Evolutionary conservation across 2,329 filamentous ascomycete species (phyloP).

Genomic region (Cytospora piceae): DNA sequence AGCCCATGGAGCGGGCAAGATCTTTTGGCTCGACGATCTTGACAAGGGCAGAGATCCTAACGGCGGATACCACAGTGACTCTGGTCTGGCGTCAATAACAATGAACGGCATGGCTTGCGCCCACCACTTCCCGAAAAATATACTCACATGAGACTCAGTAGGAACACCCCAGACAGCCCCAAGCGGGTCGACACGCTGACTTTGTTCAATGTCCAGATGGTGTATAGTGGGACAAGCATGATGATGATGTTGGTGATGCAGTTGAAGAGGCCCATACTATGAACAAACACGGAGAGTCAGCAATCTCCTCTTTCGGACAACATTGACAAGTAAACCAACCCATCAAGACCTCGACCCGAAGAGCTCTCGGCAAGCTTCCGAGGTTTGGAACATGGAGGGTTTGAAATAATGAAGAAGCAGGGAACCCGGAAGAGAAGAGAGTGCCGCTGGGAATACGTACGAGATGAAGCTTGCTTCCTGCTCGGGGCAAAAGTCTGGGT

Average conservation of each 20-base stretch:
- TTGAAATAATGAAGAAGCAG: background rate
- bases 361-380: background rate
- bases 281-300: background rate
- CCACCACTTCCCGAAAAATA: background rate
- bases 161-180: constrained; percentile 20
- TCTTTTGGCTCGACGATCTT: background rate
- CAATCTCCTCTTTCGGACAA: background rate
- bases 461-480: constrained; percentile 44
- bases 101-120: background rate
- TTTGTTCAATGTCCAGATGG: constrained; percentile 44
- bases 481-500: constrained; percentile 35
- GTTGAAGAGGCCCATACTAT: constrained; percentile 42
- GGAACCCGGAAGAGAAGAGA: background rate
- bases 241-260: constrained; percentile 44
- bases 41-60: constrained; percentile 14
- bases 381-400: background rate
- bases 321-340: background rate
- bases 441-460: background rate
- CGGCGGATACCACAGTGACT: constrained; percentile 23
- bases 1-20: background rate
- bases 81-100: constrained; percentile 6
- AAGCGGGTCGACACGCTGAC: constrained; percentile 27
- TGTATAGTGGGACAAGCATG: constrained; percentile 43
- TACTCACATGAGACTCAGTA: constrained; percentile 22
- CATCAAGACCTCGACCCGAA: background rate